Percentiles rank a stretch among this genome's conserved stretches.
Conservation (phyloP, 331 rosid species). For the Acacia concinna region DNA sequence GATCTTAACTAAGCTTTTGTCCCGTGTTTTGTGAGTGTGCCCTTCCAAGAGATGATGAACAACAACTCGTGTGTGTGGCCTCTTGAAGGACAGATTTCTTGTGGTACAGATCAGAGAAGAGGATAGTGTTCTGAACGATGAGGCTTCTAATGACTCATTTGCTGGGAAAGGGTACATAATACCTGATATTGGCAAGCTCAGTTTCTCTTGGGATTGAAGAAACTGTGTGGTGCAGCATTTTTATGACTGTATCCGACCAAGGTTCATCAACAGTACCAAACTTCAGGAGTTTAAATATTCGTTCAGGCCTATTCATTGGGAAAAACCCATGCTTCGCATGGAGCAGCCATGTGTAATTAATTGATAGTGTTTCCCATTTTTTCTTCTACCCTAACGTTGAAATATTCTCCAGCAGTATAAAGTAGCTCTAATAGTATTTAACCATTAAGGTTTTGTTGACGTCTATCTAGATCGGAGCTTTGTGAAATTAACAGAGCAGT, state of each 20-base stretch:
- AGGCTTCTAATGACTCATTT: slow-evolving; percentile 5
- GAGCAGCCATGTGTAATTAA: not conserved
- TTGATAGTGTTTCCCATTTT: not conserved
- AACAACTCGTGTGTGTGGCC: slow-evolving; percentile 33
- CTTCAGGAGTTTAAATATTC: slow-evolving; percentile 9
- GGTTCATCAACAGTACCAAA: slow-evolving; percentile 9
- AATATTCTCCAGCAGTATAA: not conserved
- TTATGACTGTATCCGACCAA: slow-evolving; percentile 2
- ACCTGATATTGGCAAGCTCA: slow-evolving; percentile 19
- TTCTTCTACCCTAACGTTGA: slow-evolving; percentile 3
- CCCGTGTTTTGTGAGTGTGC: slow-evolving; percentile 58
- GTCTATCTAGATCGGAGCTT: not conserved
- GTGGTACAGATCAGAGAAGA: slow-evolving; percentile 27
- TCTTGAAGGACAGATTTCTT: slow-evolving; percentile 21
- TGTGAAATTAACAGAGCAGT: not conserved
- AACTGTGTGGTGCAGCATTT: slow-evolving; percentile 28
- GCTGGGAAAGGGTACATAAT: slow-evolving; percentile 31
- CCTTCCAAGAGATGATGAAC: slow-evolving; percentile 33
- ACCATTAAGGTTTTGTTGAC: not conserved
- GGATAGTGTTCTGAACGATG: slow-evolving; percentile 6
- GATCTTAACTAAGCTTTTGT: slow-evolving; percentile 79
- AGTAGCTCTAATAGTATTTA: not conserved
- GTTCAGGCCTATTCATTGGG: slow-evolving; percentile 13
- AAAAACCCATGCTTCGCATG: slow-evolving; percentile 2
- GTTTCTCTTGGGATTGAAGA: slow-evolving; percentile 24